Evolutionary conservation across 2,329 filamentous ascomycete species (phyloP), one percentile per base, ranked within the genome.

Genomic region (Acrodontium crateriforme): DNA sequence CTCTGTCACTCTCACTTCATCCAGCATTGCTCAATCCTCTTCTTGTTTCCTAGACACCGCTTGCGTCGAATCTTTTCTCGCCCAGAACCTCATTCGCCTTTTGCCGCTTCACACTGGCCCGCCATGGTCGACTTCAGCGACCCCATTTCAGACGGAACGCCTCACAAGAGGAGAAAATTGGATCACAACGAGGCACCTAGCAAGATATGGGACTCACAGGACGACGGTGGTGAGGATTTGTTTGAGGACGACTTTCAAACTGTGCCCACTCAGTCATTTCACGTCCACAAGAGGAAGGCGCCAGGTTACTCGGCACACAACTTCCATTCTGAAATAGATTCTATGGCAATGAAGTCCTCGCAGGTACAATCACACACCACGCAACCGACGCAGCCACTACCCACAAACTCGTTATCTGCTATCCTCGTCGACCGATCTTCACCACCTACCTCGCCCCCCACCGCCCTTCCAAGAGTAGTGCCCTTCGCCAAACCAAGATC

Each of bases 381-480:
- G 9, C 72, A 77, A 42, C 70, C 73, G 1, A 76, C 69, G 8
- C 71, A 75, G 42, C 55, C 72, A 16, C 51, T 75, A 12, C 57
- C 61, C 10, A 12, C 40, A 2, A 38, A 46, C n/a, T n/a, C n/a
- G n/a, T n/a, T n/a, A 4, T 28, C 38, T 3, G 41, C 49, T 27
- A 61, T 94, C 31, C 85, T 93, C 52, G 85, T 94, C 3, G 76
- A 78, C 17, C 81, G 82, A 10, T 94, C 85, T 3, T 94, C 87
- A 1, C 85, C 69, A 34, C 53, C 60, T n/a, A 50, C 57, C 10
- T 47, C 59, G 18, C 52, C 57, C n/a, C 51, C 55, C 18, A 50
- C 49, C 12, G 30, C 37, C 9, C 36, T 27, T 19, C 10, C 16
- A 10, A 28, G 20, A 10, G 16, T n/a, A 30, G 32, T 40, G 42